phyloP scores from a whole-genome alignment of 352 stramenopile species.

The Globisporangium uncinulatum region DNA sequence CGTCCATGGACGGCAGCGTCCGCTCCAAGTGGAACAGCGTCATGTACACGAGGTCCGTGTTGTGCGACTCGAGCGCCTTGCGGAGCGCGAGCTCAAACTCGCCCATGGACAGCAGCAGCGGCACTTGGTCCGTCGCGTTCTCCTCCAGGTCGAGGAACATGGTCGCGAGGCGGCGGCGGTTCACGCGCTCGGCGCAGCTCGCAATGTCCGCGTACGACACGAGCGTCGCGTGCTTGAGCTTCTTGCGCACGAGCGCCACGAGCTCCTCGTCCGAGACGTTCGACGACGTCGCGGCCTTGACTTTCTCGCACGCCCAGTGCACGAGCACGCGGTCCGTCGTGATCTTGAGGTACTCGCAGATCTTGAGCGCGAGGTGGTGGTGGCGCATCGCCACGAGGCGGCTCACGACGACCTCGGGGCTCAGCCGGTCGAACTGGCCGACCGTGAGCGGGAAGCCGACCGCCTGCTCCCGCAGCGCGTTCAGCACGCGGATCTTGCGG shows the following conservation, averaged over 20 bases:
- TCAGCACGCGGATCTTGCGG: slow-evolving; percentile 87
- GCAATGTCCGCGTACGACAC: slow-evolving; percentile 82
- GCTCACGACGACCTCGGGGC: slow-evolving; percentile 80
- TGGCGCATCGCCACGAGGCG: slow-evolving; percentile 79
- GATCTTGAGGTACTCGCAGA: slow-evolving; percentile 86
- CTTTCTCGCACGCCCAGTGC: slow-evolving; percentile 89
- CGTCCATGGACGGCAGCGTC: slow-evolving; percentile 71
- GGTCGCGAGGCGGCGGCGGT: slow-evolving; percentile 79
- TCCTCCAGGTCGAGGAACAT: slow-evolving; percentile 88
- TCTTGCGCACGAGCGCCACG: slow-evolving; percentile 77
- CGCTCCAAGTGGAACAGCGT: slow-evolving; percentile 85
- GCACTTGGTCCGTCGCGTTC: slow-evolving; percentile 86
- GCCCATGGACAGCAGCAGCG: slow-evolving; percentile 86
- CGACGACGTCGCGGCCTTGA: slow-evolving; percentile 48
- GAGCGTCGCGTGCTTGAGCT: slow-evolving; percentile 74
- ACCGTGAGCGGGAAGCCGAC: slow-evolving; percentile 81
- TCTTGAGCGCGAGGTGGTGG: slow-evolving; percentile 89
- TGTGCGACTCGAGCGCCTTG: slow-evolving; percentile 86
- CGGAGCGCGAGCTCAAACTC: slow-evolving; percentile 88
- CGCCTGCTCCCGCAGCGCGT: slow-evolving; percentile 75
- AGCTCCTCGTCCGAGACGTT: slow-evolving; percentile 75
- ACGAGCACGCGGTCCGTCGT: slow-evolving; percentile 87
- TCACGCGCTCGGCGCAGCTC: slow-evolving; percentile 73
- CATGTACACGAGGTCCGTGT: slow-evolving; percentile 88
- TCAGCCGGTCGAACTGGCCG: slow-evolving; percentile 77